These are phyloP conservation scores for Candida manassasensis DNA, from an alignment of 805 yeast genomes.

Conservation along the genomic window DNA sequence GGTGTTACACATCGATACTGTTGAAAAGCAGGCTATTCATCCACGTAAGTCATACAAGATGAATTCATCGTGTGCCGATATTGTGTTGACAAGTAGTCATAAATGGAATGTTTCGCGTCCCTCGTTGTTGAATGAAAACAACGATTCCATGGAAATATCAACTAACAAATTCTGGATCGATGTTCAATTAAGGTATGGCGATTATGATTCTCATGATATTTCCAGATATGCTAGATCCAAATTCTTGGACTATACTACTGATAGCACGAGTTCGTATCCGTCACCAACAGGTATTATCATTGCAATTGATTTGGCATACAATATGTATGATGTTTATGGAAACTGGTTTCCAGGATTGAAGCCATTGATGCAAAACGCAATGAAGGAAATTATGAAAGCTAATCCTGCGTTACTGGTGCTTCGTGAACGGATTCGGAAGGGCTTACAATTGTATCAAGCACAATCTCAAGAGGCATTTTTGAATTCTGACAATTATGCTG, in stretches of 20 bases:
- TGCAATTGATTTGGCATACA: constrained; percentile 90
- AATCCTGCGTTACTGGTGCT: constrained; percentile 90
- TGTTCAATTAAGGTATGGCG: constrained; percentile 93
- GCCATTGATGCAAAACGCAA: constrained; percentile 82
- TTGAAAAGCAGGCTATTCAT: constrained; percentile 88
- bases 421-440: constrained; percentile 91
- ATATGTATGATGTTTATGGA: constrained; percentile 94
- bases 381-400: constrained; percentile 90
- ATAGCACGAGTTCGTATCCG: constrained; percentile 80
- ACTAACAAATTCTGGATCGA: constrained; percentile 87
- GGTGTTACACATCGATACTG: constrained; percentile 74
- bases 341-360: constrained; percentile 97
- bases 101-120: constrained; percentile 85
- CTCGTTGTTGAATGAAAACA: constrained; percentile 66
- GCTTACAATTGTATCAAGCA: constrained; percentile 86
- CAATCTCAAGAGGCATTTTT: constrained; percentile 90
- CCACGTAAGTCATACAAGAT: constrained; percentile 96
- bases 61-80: constrained; percentile 94
- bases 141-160: constrained; percentile 58
- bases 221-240: constrained; percentile 91
- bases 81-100: constrained; percentile 66
- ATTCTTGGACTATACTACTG: constrained; percentile 88
- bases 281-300: constrained; percentile 89
- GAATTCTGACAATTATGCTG: constrained; percentile 86
- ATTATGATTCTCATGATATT: constrained; percentile 95